Evolutionary conservation across 148 eudicot genomes (phyloP).

Genomic region (Polygonum aviculare): DNA sequence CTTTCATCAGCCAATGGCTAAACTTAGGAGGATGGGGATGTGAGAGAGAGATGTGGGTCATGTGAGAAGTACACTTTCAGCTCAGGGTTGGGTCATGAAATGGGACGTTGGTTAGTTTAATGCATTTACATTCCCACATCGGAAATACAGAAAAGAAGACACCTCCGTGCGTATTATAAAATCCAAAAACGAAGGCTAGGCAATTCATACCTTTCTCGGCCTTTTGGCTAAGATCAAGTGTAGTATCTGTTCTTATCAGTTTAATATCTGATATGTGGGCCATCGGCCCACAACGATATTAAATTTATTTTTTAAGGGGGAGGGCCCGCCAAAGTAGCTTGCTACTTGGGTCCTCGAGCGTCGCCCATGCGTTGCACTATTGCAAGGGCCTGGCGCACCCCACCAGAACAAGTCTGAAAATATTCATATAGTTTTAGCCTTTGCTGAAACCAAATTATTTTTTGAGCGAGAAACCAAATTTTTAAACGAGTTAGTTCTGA

Average conservation of each 20-base stretch:
- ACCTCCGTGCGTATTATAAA: neutral
- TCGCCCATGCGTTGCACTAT: constrained; percentile 12
- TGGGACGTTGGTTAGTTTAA: neutral
- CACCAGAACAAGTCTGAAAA: neutral
- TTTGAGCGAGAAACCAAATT: too few relatives aligned
- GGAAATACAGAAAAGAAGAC: neutral
- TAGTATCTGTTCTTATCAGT: constrained; percentile 49
- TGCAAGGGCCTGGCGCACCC: constrained; percentile 13
- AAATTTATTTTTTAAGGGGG: constrained; percentile 11
- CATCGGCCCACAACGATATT: constrained; percentile 10
- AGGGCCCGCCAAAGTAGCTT: constrained; percentile 4
- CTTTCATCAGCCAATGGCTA: too few relatives aligned
- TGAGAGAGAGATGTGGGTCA: neutral
- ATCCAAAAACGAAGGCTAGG: neutral
- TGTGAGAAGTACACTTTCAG: neutral
- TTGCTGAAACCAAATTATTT: too few relatives aligned
- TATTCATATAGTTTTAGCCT: neutral
- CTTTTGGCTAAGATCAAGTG: constrained; percentile 52
- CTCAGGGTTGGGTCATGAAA: neutral
- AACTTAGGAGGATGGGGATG: neutral
- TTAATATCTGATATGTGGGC: constrained; percentile 27
- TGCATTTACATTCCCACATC: constrained; percentile 3
- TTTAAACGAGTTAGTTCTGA: too few relatives aligned
- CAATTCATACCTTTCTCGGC: constrained; percentile 43
- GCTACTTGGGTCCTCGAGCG: neutral